phyloP scores from a whole-genome alignment of 331 rosid genomes.

The Rhamnella rubrinervis region DNA sequence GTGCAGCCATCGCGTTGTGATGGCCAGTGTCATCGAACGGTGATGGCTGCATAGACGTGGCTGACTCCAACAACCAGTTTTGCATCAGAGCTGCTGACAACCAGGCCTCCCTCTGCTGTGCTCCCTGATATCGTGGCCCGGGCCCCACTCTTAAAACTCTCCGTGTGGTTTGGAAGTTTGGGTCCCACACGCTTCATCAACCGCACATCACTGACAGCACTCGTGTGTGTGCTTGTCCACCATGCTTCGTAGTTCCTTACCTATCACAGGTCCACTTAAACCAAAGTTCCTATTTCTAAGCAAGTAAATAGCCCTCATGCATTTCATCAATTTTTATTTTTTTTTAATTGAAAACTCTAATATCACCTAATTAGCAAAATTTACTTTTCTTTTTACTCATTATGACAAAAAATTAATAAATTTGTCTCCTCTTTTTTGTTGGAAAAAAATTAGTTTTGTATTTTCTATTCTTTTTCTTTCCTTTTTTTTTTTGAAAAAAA shows the following conservation, averaged over 20 bases:
- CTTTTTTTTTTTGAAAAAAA: no score
- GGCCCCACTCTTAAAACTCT: constrained; percentile 7
- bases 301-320: no score
- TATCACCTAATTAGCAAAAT: no score
- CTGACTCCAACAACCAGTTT: constrained; percentile 2
- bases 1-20: no score
- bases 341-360: no score
- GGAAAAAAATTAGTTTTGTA: no score
- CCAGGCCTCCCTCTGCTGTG: neutral
- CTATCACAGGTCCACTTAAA: neutral
- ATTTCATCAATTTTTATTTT: no score
- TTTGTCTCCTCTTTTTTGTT: no score
- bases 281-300: no score
- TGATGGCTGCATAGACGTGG: constrained; percentile 26
- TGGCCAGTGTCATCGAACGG: constrained; percentile 4
- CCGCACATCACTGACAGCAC: constrained; percentile 5
- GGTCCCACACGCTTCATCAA: neutral
- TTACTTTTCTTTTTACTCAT: no score
- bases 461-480: no score
- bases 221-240: neutral
- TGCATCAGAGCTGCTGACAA: neutral
- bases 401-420: no score
- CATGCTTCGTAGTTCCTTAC: neutral
- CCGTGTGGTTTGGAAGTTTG: constrained; percentile 12
- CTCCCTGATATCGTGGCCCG: neutral